A percentile compares a stretch with the other conserved stretches of the same genome.
Evolutionary conservation across 1,284 basidiomycete species (phyloP).

Genomic region (Puccinia polysora): DNA sequence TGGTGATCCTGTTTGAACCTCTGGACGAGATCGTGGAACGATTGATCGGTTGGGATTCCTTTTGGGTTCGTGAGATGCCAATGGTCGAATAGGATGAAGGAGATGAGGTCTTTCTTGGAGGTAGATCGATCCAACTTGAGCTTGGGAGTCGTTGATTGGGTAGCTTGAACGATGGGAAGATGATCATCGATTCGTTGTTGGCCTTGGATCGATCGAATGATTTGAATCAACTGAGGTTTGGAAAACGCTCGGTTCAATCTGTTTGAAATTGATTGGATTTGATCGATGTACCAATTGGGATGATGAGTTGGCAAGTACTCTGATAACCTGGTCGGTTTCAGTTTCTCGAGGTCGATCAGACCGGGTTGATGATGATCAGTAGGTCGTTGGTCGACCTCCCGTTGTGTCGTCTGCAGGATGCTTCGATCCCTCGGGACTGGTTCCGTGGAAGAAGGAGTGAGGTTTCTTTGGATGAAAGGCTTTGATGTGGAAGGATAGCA

Average conservation of each 20-base stretch:
- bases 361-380: not conserved
- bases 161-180: no score
- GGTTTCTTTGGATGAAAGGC: no score
- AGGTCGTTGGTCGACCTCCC: no score
- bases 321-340: not conserved
- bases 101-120: not conserved
- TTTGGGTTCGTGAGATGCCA: conserved; percentile 9
- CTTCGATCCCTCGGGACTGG: no score
- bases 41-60: not conserved
- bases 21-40: not conserved
- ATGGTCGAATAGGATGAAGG: not conserved
- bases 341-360: not conserved
- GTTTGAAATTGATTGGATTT: not conserved
- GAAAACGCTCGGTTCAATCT: conserved; percentile 1
- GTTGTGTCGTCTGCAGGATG: no score
- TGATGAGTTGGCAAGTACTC: conserved; percentile 1
- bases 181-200: no score
- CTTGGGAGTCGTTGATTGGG: not conserved
- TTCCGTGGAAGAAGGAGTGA: no score
- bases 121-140: not conserved
- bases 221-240: not conserved
- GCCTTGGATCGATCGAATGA: not conserved
- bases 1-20: not conserved
- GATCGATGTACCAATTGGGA: conserved; percentile 4
- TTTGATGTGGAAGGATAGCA: no score